Evolutionary conservation across 768 basidiomycete species (phyloP).

Genomic region (Rhodotorula diobovata): DNA sequence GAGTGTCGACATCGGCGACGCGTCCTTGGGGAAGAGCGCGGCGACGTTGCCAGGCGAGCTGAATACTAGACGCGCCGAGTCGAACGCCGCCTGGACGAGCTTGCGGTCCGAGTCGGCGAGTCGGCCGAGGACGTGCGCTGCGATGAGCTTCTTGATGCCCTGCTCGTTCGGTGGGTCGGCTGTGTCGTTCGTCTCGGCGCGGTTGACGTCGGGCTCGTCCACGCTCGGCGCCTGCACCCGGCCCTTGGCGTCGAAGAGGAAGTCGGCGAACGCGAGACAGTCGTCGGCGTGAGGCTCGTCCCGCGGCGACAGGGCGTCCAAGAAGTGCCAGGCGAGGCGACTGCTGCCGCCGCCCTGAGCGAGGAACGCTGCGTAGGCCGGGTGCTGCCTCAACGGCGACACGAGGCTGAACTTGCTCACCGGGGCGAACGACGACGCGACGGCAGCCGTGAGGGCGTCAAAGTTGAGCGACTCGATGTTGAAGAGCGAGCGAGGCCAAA

Average conservation of each 20-base stretch:
- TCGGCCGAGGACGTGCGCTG: not conserved
- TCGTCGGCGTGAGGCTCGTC: not conserved
- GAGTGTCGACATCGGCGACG: not conserved
- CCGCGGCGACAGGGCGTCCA: slow-evolving; percentile 2
- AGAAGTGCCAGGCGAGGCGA: slow-evolving; percentile 16
- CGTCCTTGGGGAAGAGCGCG: not conserved
- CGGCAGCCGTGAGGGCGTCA: slow-evolving; percentile 4
- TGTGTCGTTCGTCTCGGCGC: not conserved
- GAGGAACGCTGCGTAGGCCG: slow-evolving; percentile 1
- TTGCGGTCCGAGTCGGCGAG: not conserved
- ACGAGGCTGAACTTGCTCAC: slow-evolving; percentile 28
- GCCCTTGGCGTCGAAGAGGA: slow-evolving; percentile 22
- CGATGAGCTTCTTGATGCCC: slow-evolving; percentile 21
- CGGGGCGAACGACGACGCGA: slow-evolving; percentile 19
- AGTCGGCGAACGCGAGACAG: slow-evolving; percentile 28
- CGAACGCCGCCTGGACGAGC: slow-evolving; percentile 15
- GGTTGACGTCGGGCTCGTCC: not conserved
- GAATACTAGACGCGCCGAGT: slow-evolving; percentile 3
- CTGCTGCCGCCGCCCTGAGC: not conserved
- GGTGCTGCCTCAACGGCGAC: not conserved
- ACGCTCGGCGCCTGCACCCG: slow-evolving; percentile 6
- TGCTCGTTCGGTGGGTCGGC: not conserved
- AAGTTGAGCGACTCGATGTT: not conserved
- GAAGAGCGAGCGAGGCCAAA: slow-evolving; percentile 13
- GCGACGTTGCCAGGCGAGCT: slow-evolving; percentile 1